Evolutionary conservation across 176 grass and related monocot species (phyloP).

Genomic region (Dactylis glomerata): DNA sequence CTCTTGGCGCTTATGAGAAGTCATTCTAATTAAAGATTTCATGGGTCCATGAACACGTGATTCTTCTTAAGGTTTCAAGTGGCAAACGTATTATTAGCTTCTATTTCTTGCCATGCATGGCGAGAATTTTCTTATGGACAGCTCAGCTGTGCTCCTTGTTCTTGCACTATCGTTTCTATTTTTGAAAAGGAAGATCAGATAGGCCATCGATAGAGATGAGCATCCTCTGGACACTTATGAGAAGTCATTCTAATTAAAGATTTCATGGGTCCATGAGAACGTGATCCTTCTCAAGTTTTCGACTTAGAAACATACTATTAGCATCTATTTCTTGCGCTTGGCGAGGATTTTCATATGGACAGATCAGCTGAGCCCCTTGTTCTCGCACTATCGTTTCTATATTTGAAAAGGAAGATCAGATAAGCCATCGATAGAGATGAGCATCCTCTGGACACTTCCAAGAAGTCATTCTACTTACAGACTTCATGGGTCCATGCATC

Average conservation of each 20-base stretch:
- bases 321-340: not conserved
- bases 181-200: too few species aligned
- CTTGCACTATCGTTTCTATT: not conserved
- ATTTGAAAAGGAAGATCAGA: not conserved
- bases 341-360: not conserved
- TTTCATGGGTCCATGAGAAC: not conserved
- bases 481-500: too few species aligned
- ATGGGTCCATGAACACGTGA: too few species aligned
- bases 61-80: not conserved
- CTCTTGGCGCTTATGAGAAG: not conserved
- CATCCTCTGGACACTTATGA: not conserved
- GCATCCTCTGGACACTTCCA: too few species aligned
- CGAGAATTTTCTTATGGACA: not conserved
- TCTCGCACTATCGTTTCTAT: not conserved
- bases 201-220: too few species aligned
- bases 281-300: not conserved
- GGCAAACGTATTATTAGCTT: not conserved
- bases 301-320: not conserved
- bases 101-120: not conserved
- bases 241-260: not conserved
- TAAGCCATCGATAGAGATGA: too few species aligned
- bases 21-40: not conserved
- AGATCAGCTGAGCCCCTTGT: not conserved
- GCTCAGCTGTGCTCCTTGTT: not conserved
- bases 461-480: too few species aligned